Evolutionary conservation across 2,329 filamentous ascomycete species (phyloP), one percentile per base, ranked within the genome.

Genomic region (Alternaria incomplexa): DNA sequence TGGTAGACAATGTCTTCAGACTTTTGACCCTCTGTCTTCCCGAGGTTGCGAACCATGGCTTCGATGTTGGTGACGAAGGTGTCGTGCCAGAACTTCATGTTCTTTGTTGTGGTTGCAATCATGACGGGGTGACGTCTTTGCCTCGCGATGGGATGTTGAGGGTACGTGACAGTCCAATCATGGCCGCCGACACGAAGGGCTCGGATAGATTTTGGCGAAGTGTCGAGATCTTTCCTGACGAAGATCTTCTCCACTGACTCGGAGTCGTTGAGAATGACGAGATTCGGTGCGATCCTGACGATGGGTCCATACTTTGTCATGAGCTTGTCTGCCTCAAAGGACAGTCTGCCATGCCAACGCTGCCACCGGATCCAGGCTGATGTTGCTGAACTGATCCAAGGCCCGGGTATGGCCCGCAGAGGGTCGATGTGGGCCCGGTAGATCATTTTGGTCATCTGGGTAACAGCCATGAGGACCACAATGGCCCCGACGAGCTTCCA

Each of bases 151-250:
- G 65, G 61, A 40, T 71, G 67, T 44, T 71, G 67, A 17, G 67
- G 68, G n/a, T 71, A 71, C 23, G 68, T 69, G 15, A 71, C 68
- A 2, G 68, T 71, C 67, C 67, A 69, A 48, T 69, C 68, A 20
- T 69, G 65, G 9, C 68, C 68, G 40, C 68, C 68, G 15, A 71
- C 66, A 11, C 67, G 62, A 10, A 69, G 54, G 43, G 68, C 68
- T 45, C 67, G 65, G 23, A 71, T 71, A 5, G 67, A 66, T 10
- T 48, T 71, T 45, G 68, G 67, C 5, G 68, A 67, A 17, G 68
- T 69, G 40, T 71, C 67, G 6, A 71, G 51, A 25, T 71, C 68
- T 20, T 67, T 68, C 11, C 65, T 62, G 1, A 68, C 56, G 20
- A 71, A 71, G 12, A 71, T 40, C 6, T 58, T 69, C 46, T 71